Base-by-base conservation (phyloP, 257 asterid genomes). In the Striga asiatica region DNA sequence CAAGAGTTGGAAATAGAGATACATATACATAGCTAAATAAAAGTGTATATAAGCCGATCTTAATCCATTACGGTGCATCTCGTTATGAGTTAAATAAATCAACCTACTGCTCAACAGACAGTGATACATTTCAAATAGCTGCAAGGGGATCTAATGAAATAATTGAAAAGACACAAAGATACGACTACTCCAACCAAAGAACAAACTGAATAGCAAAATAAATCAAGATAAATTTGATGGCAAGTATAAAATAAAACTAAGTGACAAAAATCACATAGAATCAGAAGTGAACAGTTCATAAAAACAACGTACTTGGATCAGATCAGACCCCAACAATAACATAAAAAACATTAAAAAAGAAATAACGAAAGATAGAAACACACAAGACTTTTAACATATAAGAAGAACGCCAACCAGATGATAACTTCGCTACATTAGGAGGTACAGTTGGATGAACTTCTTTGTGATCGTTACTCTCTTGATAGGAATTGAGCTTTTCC, bases 401-500 rank as follows among this genome's bases (percentile, higher is more conserved):
- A n/a, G n/a, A n/a, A n/a, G n/a, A n/a, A n/a, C 25, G 64, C 85
- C 61, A 60, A 91, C 99, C 97, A 61, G 99, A 82, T 68, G 99
- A 77, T 72, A 88, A 74, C 77, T 75, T 84, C 14, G 95, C 76
- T 49, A 88, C 60, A 66, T 77, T 82, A n/a, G 94, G 69, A 47
- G 93, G 82, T 1, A 77, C 70, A 29, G 54, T 67, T 8, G 73
- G 77, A 60, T 74, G 88, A 37, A 70, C 75, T 71, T 80, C 86
- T 66, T 71, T 75, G 48, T 62, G 93, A 70, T 81, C 88, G 62
- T 79, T 85, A 29, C 82, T 77, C 8, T 60, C 79, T 39, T 66
- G 66, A 50, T 59, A 76, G 34, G 86, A 82, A 70, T 84, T 80
- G 51, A 87, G 74, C 67, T 75, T 84, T 54, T 82, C 93, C 71